These are phyloP conservation scores for Achlya hypogyna DNA, from an alignment of 352 stramenopile species.

Conservation along the genomic window DNA sequence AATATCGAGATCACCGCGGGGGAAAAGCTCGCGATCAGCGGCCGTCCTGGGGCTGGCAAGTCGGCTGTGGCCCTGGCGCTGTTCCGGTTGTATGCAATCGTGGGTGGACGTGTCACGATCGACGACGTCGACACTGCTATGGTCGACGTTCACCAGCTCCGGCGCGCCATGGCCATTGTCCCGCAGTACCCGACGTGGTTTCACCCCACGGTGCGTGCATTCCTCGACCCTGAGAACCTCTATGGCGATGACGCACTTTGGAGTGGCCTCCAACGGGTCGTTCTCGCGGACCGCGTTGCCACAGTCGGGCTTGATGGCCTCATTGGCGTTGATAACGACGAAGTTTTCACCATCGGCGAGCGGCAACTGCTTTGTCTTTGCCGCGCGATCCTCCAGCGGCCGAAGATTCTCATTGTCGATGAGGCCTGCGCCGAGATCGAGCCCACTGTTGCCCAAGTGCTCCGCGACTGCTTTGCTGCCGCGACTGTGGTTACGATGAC, in stretches of 20 bases:
- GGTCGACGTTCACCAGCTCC: slow-evolving; percentile 42
- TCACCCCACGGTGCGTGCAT: slow-evolving; percentile 70
- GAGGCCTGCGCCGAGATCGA: slow-evolving; percentile 20
- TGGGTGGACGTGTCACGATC: slow-evolving; percentile 50
- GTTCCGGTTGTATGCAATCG: slow-evolving; percentile 34
- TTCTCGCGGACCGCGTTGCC: slow-evolving; percentile 57
- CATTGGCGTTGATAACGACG: slow-evolving; percentile 11
- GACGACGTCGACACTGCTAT: slow-evolving; percentile 72
- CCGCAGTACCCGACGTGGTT: slow-evolving; percentile 42
- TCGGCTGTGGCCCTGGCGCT: slow-evolving; percentile 15
- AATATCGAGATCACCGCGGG: slow-evolving; percentile 36
- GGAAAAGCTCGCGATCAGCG: slow-evolving; percentile 20
- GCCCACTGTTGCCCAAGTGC: neutral
- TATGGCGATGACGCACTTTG: slow-evolving; percentile 28
- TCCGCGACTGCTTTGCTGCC: neutral
- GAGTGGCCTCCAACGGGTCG: slow-evolving; percentile 21
- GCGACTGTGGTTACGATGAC: slow-evolving; percentile 1
- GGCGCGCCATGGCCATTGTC: slow-evolving; percentile 50
- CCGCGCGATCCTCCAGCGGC: slow-evolving; percentile 8
- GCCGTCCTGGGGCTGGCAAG: slow-evolving; percentile 21
- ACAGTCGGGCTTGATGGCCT: slow-evolving; percentile 15
- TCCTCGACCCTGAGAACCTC: slow-evolving; percentile 71
- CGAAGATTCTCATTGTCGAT: slow-evolving; percentile 21
- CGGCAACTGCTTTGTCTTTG: slow-evolving; percentile 18
- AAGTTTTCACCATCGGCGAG: slow-evolving; percentile 17